Conservation (phyloP, 495 filamentous ascomycete genomes). For the Schizothecium vesticola region DNA sequence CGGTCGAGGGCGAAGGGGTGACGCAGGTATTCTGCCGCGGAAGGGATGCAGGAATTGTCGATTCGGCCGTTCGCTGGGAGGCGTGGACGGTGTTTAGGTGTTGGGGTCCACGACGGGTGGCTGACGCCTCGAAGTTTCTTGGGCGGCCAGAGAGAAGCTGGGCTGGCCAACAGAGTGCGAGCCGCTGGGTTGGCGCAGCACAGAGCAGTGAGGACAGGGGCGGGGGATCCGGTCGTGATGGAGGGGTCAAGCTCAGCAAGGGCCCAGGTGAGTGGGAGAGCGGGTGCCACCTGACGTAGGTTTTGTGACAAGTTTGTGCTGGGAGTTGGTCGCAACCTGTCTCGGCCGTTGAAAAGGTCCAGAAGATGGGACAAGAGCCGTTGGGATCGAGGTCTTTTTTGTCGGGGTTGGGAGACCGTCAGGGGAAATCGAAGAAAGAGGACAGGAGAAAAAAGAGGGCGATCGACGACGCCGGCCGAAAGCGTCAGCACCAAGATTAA, state of each 20-base stretch:
- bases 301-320: background rate
- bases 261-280: background rate
- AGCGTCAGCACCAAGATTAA: background rate
- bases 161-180: background rate
- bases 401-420: background rate
- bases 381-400: background rate
- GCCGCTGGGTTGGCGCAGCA: background rate
- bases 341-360: background rate
- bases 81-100: background rate
- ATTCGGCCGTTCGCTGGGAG: background rate
- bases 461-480: background rate
- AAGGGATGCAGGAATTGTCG: background rate
- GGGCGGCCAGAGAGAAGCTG: background rate
- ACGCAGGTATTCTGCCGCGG: background rate
- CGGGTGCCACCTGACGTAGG: conserved; percentile 10
- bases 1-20: background rate
- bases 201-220: background rate
- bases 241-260: background rate
- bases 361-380: background rate
- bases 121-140: background rate
- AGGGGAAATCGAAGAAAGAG: background rate
- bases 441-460: background rate
- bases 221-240: background rate
- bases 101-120: background rate
- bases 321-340: background rate